Conservation (phyloP, 805 yeast species). For the Lipomyces yamanashiensis region DNA sequence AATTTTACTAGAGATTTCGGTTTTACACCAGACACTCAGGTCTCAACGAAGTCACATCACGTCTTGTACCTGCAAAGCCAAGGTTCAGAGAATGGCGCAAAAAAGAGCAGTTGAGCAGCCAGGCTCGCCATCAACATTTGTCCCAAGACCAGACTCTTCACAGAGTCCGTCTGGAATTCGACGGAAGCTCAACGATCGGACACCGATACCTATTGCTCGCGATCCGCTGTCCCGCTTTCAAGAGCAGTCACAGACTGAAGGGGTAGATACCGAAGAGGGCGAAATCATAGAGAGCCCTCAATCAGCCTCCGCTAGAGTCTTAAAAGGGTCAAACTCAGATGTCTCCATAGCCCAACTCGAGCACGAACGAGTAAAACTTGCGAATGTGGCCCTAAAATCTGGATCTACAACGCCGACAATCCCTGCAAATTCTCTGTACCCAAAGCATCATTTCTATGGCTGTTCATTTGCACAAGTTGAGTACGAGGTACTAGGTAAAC, state of each 20-base stretch:
- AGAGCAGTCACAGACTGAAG: background rate
- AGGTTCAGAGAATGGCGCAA: background rate
- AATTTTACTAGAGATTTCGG: too few species aligned
- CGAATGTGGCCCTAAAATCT: background rate
- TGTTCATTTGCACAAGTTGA: constrained; percentile 45
- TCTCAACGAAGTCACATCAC: too few species aligned
- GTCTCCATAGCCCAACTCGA: background rate
- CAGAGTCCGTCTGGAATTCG: constrained; percentile 1
- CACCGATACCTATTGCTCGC: background rate
- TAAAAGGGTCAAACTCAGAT: background rate
- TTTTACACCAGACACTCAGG: too few species aligned
- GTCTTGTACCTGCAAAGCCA: too few species aligned
- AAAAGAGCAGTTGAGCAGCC: background rate
- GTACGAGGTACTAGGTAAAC: constrained; percentile 47
- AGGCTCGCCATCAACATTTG: too few species aligned
- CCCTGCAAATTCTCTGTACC: background rate
- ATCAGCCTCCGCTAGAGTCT: background rate
- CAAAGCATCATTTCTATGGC: constrained; percentile 40
- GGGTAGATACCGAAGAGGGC: constrained; percentile 8
- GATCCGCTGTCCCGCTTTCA: background rate
- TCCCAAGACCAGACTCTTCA: too few species aligned
- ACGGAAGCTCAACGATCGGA: constrained; percentile 4
- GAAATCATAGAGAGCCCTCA: constrained; percentile 10
- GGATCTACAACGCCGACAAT: constrained; percentile 1
- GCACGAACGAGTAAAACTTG: background rate